Evolutionary conservation across 2,329 filamentous ascomycete genomes (phyloP), one percentile per base, ranked within the genome.

Genomic region (Claviceps purpurea): DNA sequence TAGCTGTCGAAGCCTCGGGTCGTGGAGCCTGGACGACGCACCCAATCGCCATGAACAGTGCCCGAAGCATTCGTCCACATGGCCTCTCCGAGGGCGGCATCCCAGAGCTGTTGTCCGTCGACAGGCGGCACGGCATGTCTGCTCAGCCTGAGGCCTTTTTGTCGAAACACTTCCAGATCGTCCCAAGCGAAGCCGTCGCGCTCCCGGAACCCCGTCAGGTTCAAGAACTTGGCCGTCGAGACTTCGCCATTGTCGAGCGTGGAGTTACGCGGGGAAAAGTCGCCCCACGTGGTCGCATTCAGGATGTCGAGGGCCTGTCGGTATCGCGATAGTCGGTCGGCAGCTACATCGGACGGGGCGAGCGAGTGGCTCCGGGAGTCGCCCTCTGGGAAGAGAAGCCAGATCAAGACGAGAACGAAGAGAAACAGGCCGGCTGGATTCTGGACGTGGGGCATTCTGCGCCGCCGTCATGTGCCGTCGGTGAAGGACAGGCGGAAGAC

Each of bases 61-160:
- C 89, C 87, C 2, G 87, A 89, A 5, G 86, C 77, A 63, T 94
- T 91, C 62, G 78, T 78, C 75, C 90, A 95, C n/a, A 85, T 68
- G 6, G 72, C 66, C 54, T 69, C 68, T 24, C 65, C 66, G 57
- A 68, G 52, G 51, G 63, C 65, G 39, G 58, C 57, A 47, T 69
- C 64, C 69, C 69, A 72, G 5, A 65, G 62, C 14, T 70, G 69
- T 39, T 72, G 64, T 2, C 69, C 66, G 2, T 68, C 68, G 26
- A 72, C 63, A 42, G 68, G 65, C 13, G 70, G 68, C 44, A 72
- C 70, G 5, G 75, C 76, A 60, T 77, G 73, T 50, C 69, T 73
- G 57, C 76, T 82, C 64, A 77, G 83, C 58, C 82, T 73, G 52
- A 78, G 72, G 51, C 82, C 86, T 57, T 78, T 77, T 54, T 82